phyloP scores from a whole-genome alignment of 257 asterid species.

The Solanum virginianum region DNA sequence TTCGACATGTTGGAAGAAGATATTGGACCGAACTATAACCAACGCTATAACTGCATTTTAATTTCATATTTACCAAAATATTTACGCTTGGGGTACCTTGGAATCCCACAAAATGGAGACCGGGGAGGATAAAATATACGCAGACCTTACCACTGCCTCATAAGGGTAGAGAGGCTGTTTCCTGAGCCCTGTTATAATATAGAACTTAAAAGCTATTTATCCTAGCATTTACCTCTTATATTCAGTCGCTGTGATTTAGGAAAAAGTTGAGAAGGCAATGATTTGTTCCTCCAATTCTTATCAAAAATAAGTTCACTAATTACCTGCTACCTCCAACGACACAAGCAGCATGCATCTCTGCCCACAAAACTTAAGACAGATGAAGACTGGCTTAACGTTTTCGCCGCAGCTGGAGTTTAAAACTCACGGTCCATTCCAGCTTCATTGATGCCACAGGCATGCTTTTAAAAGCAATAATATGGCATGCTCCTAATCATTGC shows the following conservation, averaged over 20 bases:
- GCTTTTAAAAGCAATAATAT: neutral
- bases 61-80: neutral
- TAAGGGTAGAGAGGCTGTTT: too few species aligned
- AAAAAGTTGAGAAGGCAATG: neutral
- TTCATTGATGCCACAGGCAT: neutral
- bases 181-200: neutral
- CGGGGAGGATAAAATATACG: too few species aligned
- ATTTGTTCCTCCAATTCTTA: neutral
- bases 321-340: neutral
- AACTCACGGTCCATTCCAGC: neutral
- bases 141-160: too few species aligned
- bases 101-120: too few species aligned
- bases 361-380: neutral
- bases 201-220: neutral
- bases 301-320: neutral
- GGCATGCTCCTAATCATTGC: neutral
- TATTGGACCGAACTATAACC: neutral
- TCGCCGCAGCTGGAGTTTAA: neutral
- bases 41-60: neutral
- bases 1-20: neutral
- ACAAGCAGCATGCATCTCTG: neutral
- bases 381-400: neutral
- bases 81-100: neutral
- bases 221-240: neutral
- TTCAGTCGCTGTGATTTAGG: neutral